Percentiles rank a stretch among this genome's conserved stretches.
Evolutionary conservation across 768 basidiomycete genomes (phyloP).

Genomic region (Kwoniella dejecticola): DNA sequence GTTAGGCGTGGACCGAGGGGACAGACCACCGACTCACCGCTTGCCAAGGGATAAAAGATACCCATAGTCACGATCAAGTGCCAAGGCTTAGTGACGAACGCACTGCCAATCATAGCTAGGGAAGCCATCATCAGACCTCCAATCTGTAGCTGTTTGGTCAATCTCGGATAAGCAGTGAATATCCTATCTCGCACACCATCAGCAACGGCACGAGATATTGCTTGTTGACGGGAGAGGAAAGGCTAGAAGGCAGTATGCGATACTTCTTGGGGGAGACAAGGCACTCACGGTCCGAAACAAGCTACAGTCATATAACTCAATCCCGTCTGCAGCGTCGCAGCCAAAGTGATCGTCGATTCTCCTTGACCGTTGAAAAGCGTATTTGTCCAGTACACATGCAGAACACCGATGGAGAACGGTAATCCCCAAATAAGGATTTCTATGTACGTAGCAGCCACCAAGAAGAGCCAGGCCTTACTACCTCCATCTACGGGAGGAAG

Average conservation of each 20-base stretch:
- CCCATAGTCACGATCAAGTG: constrained; percentile 48
- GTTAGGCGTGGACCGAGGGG: no score
- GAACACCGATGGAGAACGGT: constrained; percentile 49
- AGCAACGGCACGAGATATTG: no score
- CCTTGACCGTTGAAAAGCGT: constrained; percentile 34
- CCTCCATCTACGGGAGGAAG: constrained; percentile 37
- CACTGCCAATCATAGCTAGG: constrained; percentile 31
- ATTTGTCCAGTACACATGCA: constrained; percentile 48
- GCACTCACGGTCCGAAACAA: constrained; percentile 46
- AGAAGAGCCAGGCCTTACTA: constrained; percentile 42
- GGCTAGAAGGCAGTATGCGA: background rate
- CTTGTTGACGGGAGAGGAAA: no score
- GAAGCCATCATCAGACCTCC: constrained; percentile 32
- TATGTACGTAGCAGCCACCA: constrained; percentile 42
- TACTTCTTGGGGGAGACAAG: background rate
- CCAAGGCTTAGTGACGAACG: constrained; percentile 49
- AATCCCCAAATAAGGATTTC: constrained; percentile 49
- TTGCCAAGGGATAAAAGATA: constrained; percentile 39
- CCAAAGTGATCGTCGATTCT: constrained; percentile 39
- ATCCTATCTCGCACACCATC: constrained; percentile 15
- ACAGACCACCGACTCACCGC: constrained; percentile 15
- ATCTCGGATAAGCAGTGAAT: constrained; percentile 34
- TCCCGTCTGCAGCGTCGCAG: constrained; percentile 49
- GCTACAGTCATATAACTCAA: constrained; percentile 40
- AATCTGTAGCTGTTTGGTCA: constrained; percentile 23